Evolutionary conservation across 176 grass and related monocot genomes (phyloP), one percentile per base, ranked within the genome.

Genomic region (Oryza coarctata): DNA sequence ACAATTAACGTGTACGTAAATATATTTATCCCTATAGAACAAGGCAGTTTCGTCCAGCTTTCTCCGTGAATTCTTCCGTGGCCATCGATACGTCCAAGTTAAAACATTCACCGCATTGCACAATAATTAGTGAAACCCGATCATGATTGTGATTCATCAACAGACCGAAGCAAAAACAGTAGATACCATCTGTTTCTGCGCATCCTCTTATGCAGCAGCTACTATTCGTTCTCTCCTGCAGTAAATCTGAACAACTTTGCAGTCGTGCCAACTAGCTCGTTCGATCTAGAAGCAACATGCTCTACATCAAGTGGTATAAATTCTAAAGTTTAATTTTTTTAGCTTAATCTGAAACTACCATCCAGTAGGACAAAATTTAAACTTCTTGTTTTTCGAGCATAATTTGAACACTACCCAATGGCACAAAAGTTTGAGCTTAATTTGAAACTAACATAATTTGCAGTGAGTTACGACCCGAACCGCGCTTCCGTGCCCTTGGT

Each of bases 401-500:
- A 22, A 20, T 52, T 52, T 52, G 49, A 22, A 52, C 18, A 0
- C 15, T 22, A 14, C 0, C 12, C 41, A 44, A 13, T 47, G 44
- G 13, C 0, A 1, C 44, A 47, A 15, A 1, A 15, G 5, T 18
- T 52, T 52, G 49, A 52, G 49, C 17, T 52, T 2, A 52, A 2
- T 7, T 52, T 8, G 49, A 17, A 20, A 6, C 49, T 52, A 52
- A 52, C 4, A 1, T 25, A 4, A 33, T 39, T 60, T 80, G 14
- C 76, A 84, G 69, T 18, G 26, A 13, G 15, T 7, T 39, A 52
- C 15, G 73, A 64, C 20, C 52, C 55, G 0, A 83, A 33, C 41
- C 66, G 79, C 0, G 66, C 9, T 0, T 72, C 60, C 11, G 35
- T 84, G 75, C 86, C 86, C 0, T 81, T 88, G 58, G 34, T 18